Conservation (phyloP, 2,329 filamentous ascomycete genomes). For the Coniella vitis region DNA sequence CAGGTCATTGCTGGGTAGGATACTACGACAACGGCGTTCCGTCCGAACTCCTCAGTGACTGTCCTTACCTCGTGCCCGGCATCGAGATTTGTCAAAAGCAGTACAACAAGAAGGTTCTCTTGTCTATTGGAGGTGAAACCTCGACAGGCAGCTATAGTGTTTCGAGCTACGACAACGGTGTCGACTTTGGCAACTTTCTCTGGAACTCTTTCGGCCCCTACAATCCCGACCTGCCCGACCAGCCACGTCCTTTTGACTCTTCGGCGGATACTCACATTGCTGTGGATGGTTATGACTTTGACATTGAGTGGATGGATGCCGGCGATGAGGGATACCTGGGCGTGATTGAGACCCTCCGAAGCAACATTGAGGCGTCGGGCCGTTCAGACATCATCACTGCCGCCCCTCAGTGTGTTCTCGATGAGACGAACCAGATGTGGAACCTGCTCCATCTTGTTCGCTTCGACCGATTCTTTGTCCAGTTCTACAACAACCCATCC, state of each 20-base stretch:
- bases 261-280: slow-evolving; percentile 26
- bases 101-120: slow-evolving; percentile 52
- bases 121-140: slow-evolving; percentile 53
- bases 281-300: slow-evolving; percentile 47
- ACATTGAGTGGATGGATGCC: slow-evolving; percentile 33
- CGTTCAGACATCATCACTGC: slow-evolving; percentile 24
- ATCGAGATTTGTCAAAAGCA: slow-evolving; percentile 44
- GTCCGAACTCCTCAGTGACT: slow-evolving; percentile 27
- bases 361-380: slow-evolving; percentile 11
- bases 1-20: slow-evolving; percentile 27
- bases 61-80: slow-evolving; percentile 27
- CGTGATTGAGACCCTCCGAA: slow-evolving; percentile 23
- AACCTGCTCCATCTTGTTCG: slow-evolving; percentile 30
- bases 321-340: slow-evolving; percentile 22
- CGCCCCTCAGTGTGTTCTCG: slow-evolving; percentile 38
- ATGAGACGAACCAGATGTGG: slow-evolving; percentile 34
- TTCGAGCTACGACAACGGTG: slow-evolving; percentile 23
- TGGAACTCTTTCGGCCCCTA: slow-evolving; percentile 32
- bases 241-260: slow-evolving; percentile 37
- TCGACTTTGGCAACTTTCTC: slow-evolving; percentile 31
- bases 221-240: slow-evolving; percentile 17
- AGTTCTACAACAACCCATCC: slow-evolving; percentile 41
- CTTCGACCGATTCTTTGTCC: slow-evolving; percentile 38
- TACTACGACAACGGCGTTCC: slow-evolving; percentile 22
- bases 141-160: slow-evolving; percentile 27